A percentile compares a stretch with the other conserved stretches of the same genome.
phyloP scores from a whole-genome alignment of 495 filamentous ascomycete genomes.

The Penicillium samsonianum region DNA sequence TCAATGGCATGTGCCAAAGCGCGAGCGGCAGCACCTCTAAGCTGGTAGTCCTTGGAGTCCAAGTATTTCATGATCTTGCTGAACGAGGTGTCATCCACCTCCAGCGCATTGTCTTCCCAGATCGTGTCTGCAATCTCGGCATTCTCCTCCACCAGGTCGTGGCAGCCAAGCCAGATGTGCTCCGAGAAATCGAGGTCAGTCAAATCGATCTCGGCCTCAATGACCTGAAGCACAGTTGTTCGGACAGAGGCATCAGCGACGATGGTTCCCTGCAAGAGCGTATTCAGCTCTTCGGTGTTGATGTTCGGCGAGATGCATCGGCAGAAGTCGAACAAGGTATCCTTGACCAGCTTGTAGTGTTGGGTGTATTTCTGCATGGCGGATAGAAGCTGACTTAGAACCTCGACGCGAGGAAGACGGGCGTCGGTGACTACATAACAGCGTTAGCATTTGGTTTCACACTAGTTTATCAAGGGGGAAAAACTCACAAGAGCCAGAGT shows the following conservation, averaged over 20 bases:
- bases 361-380: slow-evolving; percentile 89
- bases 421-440: slow-evolving; percentile 55
- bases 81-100: slow-evolving; percentile 65
- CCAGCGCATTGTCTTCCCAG: slow-evolving; percentile 89
- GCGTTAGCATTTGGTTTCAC: slow-evolving; percentile 14
- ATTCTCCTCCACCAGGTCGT: slow-evolving; percentile 90
- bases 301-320: slow-evolving; percentile 79
- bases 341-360: slow-evolving; percentile 92
- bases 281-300: slow-evolving; percentile 62
- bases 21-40: slow-evolving; percentile 80
- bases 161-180: slow-evolving; percentile 89
- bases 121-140: slow-evolving; percentile 78
- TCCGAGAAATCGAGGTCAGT: slow-evolving; percentile 80
- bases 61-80: slow-evolving; percentile 74
- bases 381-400: slow-evolving; percentile 66
- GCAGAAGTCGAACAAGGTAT: slow-evolving; percentile 82
- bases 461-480: background rate
- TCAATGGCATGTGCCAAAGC: slow-evolving; percentile 73
- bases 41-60: slow-evolving; percentile 70
- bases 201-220: slow-evolving; percentile 88
- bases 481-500: slow-evolving; percentile 66
- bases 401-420: slow-evolving; percentile 71
- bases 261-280: slow-evolving; percentile 72
- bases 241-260: slow-evolving; percentile 78
- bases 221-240: slow-evolving; percentile 84